Evolutionary conservation across 2,329 filamentous ascomycete species (phyloP).

Genomic region (Ophiostoma novo-ulmi): DNA sequence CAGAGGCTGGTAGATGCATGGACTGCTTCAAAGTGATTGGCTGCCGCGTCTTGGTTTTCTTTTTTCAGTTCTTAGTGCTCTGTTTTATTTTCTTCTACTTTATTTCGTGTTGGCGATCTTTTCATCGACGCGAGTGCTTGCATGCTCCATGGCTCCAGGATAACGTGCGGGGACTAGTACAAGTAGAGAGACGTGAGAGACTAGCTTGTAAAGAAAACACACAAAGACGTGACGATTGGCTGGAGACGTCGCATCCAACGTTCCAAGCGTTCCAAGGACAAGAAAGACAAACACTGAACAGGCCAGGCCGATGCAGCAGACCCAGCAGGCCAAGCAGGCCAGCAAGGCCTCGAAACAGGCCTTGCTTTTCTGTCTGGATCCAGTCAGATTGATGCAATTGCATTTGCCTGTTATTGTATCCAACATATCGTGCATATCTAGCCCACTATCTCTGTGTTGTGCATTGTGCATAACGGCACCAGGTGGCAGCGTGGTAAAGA

Average conservation of each 20-base stretch:
- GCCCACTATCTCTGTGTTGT: too few relatives aligned
- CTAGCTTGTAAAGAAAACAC: neutral
- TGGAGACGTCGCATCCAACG: neutral
- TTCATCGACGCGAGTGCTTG: neutral
- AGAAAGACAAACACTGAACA: neutral
- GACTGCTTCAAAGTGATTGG: neutral
- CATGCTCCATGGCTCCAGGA: neutral
- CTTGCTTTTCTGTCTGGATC: neutral
- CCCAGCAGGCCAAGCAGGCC: neutral
- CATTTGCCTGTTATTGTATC: neutral
- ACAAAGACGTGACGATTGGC: neutral
- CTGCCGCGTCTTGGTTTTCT: neutral
- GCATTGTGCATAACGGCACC: neutral
- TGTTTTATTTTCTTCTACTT: neutral
- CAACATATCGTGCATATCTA: too few relatives aligned
- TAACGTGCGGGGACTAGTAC: neutral
- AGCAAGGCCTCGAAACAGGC: neutral
- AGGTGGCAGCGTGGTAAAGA: too few relatives aligned
- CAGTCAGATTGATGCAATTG: neutral
- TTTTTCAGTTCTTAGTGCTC: neutral
- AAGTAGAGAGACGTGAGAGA: neutral
- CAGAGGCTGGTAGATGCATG: too few relatives aligned
- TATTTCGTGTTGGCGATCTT: constrained; percentile 1
- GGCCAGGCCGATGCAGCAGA: too few relatives aligned
- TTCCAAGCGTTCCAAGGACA: neutral